Base-by-base conservation (phyloP, 495 filamentous ascomycete genomes). In the Neurospora tetrasperma region DNA sequence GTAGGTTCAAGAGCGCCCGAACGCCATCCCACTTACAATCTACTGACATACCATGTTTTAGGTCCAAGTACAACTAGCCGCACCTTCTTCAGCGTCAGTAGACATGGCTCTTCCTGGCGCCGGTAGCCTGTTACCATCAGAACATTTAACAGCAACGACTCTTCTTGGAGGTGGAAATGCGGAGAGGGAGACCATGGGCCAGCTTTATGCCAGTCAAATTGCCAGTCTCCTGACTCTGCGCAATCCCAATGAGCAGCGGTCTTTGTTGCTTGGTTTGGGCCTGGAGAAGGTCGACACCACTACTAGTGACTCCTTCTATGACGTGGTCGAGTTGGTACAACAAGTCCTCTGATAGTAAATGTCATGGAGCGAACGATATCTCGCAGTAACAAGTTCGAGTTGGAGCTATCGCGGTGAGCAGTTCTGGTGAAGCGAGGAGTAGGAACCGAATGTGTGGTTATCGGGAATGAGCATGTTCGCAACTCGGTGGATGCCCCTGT, bases 191-290 rank as follows among this genome's bases (percentile, higher is more conserved):
- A 92, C 91, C 0, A 77, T 95, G 20, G 95, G 92, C 38, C 96
- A 98, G 82, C 87, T 97, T 5, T 90, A 93, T 79, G 93, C 93
- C 44, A 91, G 92, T 70, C 94, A 97, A 77, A 92, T 98, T 73
- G 96, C 91, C 7, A 95, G 89, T 76, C 88, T 89, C 14, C 88
- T 99, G 73, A 82, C 88, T 42, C 88, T 88, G 71, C 90, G 89
- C 74, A 85, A 92, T 71, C 90, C 92, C 5, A 84, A 91, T 23
- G 96, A 99, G 80, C 89, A 86, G 75, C 87, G 96, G 71, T 89
- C 92, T 69, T 82, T 99, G 12, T 86, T 98, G 4, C 82, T 98
- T 20, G 96, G 94, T 0, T 80, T 98, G 41, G 96, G 96, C 3
- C 80, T 99, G 70, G 86, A 88, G 71, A 89, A 86, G 42, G 83